Evolutionary conservation across 2,329 filamentous ascomycete genomes (phyloP).

Genomic region (Hymenoscyphus repandus): DNA sequence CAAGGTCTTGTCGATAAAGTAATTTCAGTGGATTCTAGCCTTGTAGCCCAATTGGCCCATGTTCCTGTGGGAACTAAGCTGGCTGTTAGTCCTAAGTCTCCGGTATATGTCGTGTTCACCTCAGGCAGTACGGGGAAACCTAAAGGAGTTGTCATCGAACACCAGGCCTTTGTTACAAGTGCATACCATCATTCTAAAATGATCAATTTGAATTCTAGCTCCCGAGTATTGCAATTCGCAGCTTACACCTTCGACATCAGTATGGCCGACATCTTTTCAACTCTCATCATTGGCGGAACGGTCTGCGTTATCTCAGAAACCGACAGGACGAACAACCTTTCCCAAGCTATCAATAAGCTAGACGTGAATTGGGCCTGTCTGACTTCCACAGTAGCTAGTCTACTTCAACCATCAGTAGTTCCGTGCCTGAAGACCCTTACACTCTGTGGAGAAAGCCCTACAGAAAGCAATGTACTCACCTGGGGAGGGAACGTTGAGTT

Average conservation of each 20-base stretch:
- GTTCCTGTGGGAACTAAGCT: neutral
- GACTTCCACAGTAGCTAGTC: neutral
- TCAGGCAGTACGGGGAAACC: conserved; percentile 18
- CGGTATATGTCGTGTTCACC: conserved; percentile 13
- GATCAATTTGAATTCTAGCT: neutral
- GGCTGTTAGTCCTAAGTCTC: too few species aligned
- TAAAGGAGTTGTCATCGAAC: conserved; percentile 13
- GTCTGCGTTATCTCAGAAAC: neutral
- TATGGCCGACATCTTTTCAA: neutral
- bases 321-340: neutral
- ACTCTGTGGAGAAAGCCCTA: neutral
- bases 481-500: neutral
- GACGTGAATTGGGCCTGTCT: neutral
- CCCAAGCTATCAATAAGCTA: neutral
- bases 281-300: neutral
- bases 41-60: neutral
- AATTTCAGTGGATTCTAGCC: neutral
- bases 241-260: conserved; percentile 5
- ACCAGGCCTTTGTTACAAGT: conserved; percentile 7
- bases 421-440: neutral
- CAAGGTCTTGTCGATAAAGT: neutral
- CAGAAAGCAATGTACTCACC: neutral
- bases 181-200: neutral
- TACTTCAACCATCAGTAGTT: neutral
- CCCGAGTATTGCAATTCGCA: conserved; percentile 8